Evolutionary conservation across 352 stramenopile genomes (phyloP).

Genomic region (Globisporangium barbulae): DNA sequence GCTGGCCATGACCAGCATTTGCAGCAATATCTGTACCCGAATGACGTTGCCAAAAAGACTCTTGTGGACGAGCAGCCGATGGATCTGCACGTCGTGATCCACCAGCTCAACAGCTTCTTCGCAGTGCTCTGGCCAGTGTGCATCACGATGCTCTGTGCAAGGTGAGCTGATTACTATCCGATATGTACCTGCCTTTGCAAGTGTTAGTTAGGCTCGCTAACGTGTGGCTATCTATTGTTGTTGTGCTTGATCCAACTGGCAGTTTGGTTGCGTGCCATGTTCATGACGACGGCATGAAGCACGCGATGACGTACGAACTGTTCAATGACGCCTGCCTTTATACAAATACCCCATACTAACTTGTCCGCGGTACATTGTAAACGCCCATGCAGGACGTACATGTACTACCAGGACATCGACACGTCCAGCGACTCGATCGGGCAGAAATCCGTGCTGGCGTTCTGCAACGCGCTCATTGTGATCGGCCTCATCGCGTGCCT

Average conservation of each 20-base stretch:
- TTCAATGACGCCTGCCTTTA: neutral
- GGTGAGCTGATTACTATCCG: constrained; percentile 19
- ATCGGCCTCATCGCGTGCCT: constrained; percentile 75
- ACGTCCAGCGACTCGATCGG: constrained; percentile 29
- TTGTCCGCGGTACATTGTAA: neutral
- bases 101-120: constrained; percentile 74
- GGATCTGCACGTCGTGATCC: constrained; percentile 37
- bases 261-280: constrained; percentile 57
- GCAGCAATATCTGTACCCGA: constrained; percentile 6
- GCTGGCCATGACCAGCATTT: constrained; percentile 9
- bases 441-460: constrained; percentile 50
- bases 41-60: neutral
- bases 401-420: constrained; percentile 81
- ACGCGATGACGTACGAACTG: constrained; percentile 50
- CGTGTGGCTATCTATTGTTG: no score
- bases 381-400: constrained; percentile 48
- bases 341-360: neutral
- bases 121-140: constrained; percentile 71
- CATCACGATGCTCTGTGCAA: constrained; percentile 68
- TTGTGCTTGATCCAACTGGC: neutral
- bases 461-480: constrained; percentile 79
- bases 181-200: neutral
- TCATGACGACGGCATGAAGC: constrained; percentile 37
- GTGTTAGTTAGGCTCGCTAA: neutral
- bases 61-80: constrained; percentile 13